A percentile compares a stretch with the other conserved stretches of the same genome.
These are phyloP conservation scores for Rubia tinctorum DNA, from an alignment of 305 asterid genomes.

Conservation along the genomic window DNA sequence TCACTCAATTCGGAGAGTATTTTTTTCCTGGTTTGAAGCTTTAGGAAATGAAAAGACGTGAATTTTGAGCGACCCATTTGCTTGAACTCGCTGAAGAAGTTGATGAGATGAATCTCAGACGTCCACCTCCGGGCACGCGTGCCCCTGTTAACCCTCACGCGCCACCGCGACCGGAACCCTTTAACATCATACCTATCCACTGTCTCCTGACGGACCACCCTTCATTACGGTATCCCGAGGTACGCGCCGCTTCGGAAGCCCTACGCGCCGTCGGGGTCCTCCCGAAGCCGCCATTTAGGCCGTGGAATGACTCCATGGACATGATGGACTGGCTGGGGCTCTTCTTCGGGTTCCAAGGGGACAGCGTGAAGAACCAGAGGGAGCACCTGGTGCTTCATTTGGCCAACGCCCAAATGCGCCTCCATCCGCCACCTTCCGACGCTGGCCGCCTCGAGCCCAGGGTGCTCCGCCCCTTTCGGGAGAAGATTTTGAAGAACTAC, in stretches of 20 bases:
- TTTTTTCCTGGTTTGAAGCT: background rate
- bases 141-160: conserved; percentile 37
- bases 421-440: conserved; percentile 53
- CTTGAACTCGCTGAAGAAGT: conserved; percentile 17
- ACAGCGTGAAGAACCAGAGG: conserved; percentile 89
- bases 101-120: conserved; percentile 64
- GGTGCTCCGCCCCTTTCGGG: conserved; percentile 66
- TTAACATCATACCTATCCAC: conserved; percentile 81
- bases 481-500: conserved; percentile 73
- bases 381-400: conserved; percentile 89
- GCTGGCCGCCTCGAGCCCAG: conserved; percentile 62
- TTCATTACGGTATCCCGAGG: conserved; percentile 73
- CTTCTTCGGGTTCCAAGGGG: conserved; percentile 86
- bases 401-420: conserved; percentile 93
- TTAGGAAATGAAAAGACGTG: background rate
- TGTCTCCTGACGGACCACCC: conserved; percentile 75
- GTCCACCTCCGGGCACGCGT: conserved; percentile 49
- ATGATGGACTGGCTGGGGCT: conserved; percentile 87
- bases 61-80: conserved; percentile 17
- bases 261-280: conserved; percentile 65
- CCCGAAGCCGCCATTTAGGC: conserved; percentile 64
- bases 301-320: conserved; percentile 69
- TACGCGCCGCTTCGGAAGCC: conserved; percentile 82
- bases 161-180: conserved; percentile 21
- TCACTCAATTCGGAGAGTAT: no score